Evolutionary conservation across 208 protist genomes (phyloP).

Genomic region (Acanthamoeba sp.): DNA sequence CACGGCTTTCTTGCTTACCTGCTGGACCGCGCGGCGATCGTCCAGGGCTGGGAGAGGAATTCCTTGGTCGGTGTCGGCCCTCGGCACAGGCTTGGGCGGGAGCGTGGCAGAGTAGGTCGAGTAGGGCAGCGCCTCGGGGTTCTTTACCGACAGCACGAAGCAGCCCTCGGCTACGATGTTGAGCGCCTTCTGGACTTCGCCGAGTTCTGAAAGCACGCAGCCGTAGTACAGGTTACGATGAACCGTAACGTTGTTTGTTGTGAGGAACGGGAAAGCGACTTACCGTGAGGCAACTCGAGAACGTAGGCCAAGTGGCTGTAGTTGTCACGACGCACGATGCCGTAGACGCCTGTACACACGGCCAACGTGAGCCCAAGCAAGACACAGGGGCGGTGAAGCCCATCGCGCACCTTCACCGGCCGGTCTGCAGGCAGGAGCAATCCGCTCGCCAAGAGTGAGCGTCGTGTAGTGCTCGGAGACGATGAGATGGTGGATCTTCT

Average conservation of each 20-base stretch:
- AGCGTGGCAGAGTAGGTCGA: not conserved
- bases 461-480: conserved; percentile 57
- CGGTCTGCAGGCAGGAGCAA: not conserved
- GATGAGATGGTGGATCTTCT: conserved; percentile 50
- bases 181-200: conserved; percentile 40
- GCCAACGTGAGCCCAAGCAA: not conserved
- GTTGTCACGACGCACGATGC: conserved; percentile 3
- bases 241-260: not conserved
- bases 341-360: not conserved
- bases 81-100: not conserved
- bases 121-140: conserved; percentile 38
- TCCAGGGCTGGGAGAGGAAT: conserved; percentile 23
- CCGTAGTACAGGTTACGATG: not conserved
- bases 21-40: conserved; percentile 26
- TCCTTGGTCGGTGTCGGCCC: not conserved
- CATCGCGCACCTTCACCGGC: not conserved
- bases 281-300: conserved; percentile 30
- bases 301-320: conserved; percentile 56
- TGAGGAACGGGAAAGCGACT: not conserved
- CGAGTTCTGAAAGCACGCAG: not conserved
- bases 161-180: conserved; percentile 57
- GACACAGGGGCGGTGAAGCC: not conserved
- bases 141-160: conserved; percentile 61
- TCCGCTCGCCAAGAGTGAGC: not conserved
- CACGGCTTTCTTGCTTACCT: not conserved